Evolutionary conservation across 768 basidiomycete species (phyloP), one percentile per base, ranked within the genome.

Genomic region (Rhizopogon vinicolor): DNA sequence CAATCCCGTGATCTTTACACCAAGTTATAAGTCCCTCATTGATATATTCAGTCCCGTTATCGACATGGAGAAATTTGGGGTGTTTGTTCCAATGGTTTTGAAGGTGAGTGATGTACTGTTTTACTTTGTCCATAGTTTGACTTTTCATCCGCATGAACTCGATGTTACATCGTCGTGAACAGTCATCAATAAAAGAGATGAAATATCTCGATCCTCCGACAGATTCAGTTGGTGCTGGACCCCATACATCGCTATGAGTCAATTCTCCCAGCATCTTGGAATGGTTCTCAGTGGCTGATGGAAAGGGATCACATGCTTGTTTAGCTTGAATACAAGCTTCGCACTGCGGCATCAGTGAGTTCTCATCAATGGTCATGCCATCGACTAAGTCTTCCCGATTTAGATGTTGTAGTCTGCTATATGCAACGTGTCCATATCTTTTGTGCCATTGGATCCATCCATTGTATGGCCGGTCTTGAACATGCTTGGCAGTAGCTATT

Each of bases 1-100:
- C 61, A 5, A 74, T 73, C 0, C 74, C 72, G 1, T 60, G 57
- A 2, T 46, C 5, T 0, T 39, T 54, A 29, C 63, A 63, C 58
- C 67, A 72, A 0, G 46, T 13, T 37, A 60, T 60, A 16, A 71
- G 44, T 7, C 54, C 46, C 0, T 44, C 45, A 41, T 73, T 72
- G 0, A 72, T 44, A 14, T 71, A 64, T 55, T 75, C 71, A 9
- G 55, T 63, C 0, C 70, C 69, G 58, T 70, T 74, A 46, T 75
- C 67, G 9, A 64, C 58, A 9, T 63, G 48, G 6, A 72, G 42
- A 2, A 35, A 55, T 25, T 55, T 64, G 0, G 60, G 61, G 3
- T n/a, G 9, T 14, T 29, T 46, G 14, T 53, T 50, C 22, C 14
- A 37, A 53, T 65, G 52, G 22, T 55, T 52, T 28, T 69, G 58